phyloP scores from a whole-genome alignment of 768 basidiomycete species.

The Gymnopilus dilepis region DNA sequence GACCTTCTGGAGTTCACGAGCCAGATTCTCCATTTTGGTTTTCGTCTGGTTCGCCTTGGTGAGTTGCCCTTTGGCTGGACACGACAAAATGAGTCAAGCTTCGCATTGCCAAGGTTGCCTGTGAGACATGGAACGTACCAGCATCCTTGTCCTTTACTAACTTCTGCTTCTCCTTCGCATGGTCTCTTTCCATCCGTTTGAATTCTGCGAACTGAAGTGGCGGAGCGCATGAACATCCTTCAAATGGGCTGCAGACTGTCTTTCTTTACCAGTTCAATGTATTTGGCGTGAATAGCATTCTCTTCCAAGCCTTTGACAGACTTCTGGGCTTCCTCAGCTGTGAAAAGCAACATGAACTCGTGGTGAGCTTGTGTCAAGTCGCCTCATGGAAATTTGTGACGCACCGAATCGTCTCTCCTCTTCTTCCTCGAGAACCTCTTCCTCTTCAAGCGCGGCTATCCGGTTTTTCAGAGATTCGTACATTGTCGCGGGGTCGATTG shows the following conservation, averaged over 20 bases:
- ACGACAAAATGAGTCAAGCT: constrained; percentile 9
- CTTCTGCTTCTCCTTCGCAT: constrained; percentile 92
- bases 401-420: constrained; percentile 80
- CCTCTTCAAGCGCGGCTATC: constrained; percentile 89
- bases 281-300: constrained; percentile 83
- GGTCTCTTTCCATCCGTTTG: constrained; percentile 85
- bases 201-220: constrained; percentile 79
- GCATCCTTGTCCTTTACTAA: constrained; percentile 90
- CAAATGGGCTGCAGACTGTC: constrained; percentile 17
- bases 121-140: constrained; percentile 47
- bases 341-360: constrained; percentile 20
- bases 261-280: constrained; percentile 83
- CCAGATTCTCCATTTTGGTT: constrained; percentile 88
- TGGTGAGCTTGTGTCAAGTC: constrained; percentile 11
- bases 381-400: constrained; percentile 35
- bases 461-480: constrained; percentile 88
- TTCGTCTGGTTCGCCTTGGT: constrained; percentile 90
- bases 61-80: constrained; percentile 79
- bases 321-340: constrained; percentile 89
- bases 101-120: constrained; percentile 13
- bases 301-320: constrained; percentile 84
- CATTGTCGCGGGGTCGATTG: constrained; percentile 84
- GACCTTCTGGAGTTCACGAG: constrained; percentile 89
- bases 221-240: constrained; percentile 15
- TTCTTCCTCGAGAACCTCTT: constrained; percentile 85